A percentile compares a stretch with the other conserved stretches of the same genome.
Evolutionary conservation across 2,329 filamentous ascomycete genomes (phyloP).

Genomic region (Grosmannia huntii): DNA sequence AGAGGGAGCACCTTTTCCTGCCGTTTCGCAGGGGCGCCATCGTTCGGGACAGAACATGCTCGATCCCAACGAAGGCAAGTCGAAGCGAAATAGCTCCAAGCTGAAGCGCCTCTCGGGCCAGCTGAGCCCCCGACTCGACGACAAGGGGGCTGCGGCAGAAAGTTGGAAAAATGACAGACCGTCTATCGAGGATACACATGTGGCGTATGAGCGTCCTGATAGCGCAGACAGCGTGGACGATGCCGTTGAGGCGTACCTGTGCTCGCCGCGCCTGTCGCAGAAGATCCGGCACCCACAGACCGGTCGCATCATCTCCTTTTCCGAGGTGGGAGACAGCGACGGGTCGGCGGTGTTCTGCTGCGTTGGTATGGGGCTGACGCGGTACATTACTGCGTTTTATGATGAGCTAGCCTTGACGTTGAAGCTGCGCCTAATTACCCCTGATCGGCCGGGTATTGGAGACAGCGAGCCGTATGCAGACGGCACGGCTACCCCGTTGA

Average conservation of each 20-base stretch:
- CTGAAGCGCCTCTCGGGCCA: slow-evolving; percentile 45
- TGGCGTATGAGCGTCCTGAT: slow-evolving; percentile 57
- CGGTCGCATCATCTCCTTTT: slow-evolving; percentile 83
- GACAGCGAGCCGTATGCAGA: slow-evolving; percentile 79
- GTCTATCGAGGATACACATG: slow-evolving; percentile 13
- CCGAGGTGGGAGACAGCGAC: slow-evolving; percentile 85
- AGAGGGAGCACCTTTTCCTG: slow-evolving; percentile 58
- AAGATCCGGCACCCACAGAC: slow-evolving; percentile 78
- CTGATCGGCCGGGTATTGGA: slow-evolving; percentile 86
- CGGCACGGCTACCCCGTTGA: slow-evolving; percentile 71
- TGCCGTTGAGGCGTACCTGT: slow-evolving; percentile 74
- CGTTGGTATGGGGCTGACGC: slow-evolving; percentile 92
- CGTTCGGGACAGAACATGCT: slow-evolving; percentile 36
- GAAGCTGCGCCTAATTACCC: slow-evolving; percentile 80
- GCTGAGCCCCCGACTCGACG: slow-evolving; percentile 27
- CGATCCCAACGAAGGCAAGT: slow-evolving; percentile 27
- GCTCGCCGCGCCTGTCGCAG: slow-evolving; percentile 72
- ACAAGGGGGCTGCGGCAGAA: slow-evolving; percentile 17
- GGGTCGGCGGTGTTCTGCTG: slow-evolving; percentile 92
- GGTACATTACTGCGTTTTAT: slow-evolving; percentile 94
- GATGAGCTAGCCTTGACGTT: slow-evolving; percentile 86
- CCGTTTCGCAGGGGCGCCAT: slow-evolving; percentile 47
- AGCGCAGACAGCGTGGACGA: slow-evolving; percentile 82
- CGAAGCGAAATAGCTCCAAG: slow-evolving; percentile 44
- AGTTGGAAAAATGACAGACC: slow-evolving; percentile 18